Percentiles rank a stretch among this genome's conserved stretches.
Conservation (phyloP, 2,329 filamentous ascomycete genomes). For the Colletotrichum graminicola region DNA sequence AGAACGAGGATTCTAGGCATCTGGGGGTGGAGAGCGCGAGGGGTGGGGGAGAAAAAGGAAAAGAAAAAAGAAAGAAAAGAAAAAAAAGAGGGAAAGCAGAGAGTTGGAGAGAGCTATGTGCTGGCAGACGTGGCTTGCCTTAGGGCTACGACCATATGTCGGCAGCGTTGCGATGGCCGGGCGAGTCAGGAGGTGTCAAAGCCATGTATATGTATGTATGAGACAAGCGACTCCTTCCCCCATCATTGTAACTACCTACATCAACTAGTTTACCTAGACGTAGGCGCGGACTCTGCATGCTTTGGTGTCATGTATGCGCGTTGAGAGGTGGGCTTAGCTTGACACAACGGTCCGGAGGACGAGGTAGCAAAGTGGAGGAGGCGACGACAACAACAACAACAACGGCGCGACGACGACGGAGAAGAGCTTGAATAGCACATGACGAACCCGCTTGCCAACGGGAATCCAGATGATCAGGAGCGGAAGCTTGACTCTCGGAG, state of each 20-base stretch:
- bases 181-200: constrained; percentile 32
- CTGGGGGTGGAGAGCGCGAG: background rate
- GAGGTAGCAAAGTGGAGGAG: constrained; percentile 6
- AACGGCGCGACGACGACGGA: background rate
- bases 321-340: background rate
- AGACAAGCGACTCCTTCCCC: constrained; percentile 2
- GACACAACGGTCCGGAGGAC: background rate
- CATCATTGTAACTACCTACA: too few relatives aligned
- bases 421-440: constrained; percentile 7
- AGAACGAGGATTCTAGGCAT: background rate
- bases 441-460: background rate
- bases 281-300: constrained; percentile 9
- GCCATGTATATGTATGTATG: constrained; percentile 17
- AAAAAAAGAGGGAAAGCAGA: too few relatives aligned
- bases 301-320: constrained; percentile 2
- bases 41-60: too few relatives aligned
- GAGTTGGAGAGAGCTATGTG: constrained; percentile 11
- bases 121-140: constrained; percentile 41
- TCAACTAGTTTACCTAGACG: too few relatives aligned
- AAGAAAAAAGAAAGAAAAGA: too few relatives aligned
- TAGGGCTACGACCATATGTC: constrained; percentile 35
- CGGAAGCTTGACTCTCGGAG: background rate
- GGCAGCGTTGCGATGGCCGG: constrained; percentile 17
- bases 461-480: background rate
- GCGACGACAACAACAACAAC: too few relatives aligned